Base-by-base conservation (phyloP, 306 rosid species). In the Cucurbita maxima region DNA sequence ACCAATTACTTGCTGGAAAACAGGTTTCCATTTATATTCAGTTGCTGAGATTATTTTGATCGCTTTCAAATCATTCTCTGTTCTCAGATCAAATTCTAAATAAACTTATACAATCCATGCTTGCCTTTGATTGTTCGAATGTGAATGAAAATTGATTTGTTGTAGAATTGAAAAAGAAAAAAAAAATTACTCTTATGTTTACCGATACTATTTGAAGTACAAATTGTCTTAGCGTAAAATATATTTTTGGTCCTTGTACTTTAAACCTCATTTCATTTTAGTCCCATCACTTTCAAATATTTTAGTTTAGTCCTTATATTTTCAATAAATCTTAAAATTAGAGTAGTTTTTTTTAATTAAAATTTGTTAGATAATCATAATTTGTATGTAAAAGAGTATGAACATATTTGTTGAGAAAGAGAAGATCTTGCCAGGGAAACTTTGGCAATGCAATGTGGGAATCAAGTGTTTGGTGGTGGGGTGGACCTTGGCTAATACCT, bases 391-490 rank as follows among this genome's bases (percentile, higher is more conserved):
- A 30, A 30, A 30, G 1, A 30, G 34, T 9, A 43, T 43, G 11
- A 47, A 47, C 1, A 47, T 47, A 11, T 10, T 47, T 3, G 11
- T 47, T 47, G 15, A 69, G 20, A 14, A 69, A 69, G 20, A 48
- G 19, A 67, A 45, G 16, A 45, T 67, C 0, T 44, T 67, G 8
- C 1, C 8, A 22, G 45, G 43, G 57, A 69, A 69, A 47, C 73
- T 69, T 69, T 69, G 73, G 48, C 22, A 48, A 13, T 48, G 41
- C 18, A 44, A 48, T 48, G 73, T 69, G 73, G 73, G 73, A 69
- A 69, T 69, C 58, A 22, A 38, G 22, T 41, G 14, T 12, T 63
- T 68, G 73, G 56, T 58, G 43, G 64, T 58, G 63, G 54, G 54
- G 72, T 68, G 73, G 73, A 47, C 73, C 58, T 69, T 50, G 13